A percentile compares a stretch with the other conserved stretches of the same genome.
These are phyloP conservation scores for Cichorium intybus DNA, from an alignment of 140 eudicot species.

Conservation along the genomic window DNA sequence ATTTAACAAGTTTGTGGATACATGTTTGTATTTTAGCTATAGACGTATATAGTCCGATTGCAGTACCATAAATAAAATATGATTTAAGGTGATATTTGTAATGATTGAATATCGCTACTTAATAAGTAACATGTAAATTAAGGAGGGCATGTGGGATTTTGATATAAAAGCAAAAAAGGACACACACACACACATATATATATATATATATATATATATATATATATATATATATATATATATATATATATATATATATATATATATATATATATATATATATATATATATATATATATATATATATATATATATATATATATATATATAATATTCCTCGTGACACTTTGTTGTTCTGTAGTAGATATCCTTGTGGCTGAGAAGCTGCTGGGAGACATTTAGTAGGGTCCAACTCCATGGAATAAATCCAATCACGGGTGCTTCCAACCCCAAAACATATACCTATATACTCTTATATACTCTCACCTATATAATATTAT, in stretches of 20 bases:
- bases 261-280: background rate
- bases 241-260: background rate
- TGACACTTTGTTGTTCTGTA: slow-evolving; percentile 74
- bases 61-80: background rate
- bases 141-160: slow-evolving; percentile 15
- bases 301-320: background rate
- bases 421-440: slow-evolving; percentile 39
- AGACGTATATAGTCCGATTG: slow-evolving; percentile 20
- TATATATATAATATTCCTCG: slow-evolving; percentile 38
- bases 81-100: background rate
- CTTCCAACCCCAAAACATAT: slow-evolving; percentile 5
- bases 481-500: background rate
- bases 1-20: slow-evolving; percentile 9
- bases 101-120: slow-evolving; percentile 7
- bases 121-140: slow-evolving; percentile 4
- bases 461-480: background rate
- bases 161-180: slow-evolving; percentile 6
- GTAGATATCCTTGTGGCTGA: slow-evolving; percentile 54
- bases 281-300: background rate
- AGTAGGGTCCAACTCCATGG: slow-evolving; percentile 26
- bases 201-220: background rate
- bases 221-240: background rate
- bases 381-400: slow-evolving; percentile 27
- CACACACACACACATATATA: background rate
- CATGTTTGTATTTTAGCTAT: slow-evolving; percentile 34